Evolutionary conservation across 192 early-diverging fungal species (phyloP), one percentile per base, ranked within the genome.

Genomic region (Entomortierella beljakovae): DNA sequence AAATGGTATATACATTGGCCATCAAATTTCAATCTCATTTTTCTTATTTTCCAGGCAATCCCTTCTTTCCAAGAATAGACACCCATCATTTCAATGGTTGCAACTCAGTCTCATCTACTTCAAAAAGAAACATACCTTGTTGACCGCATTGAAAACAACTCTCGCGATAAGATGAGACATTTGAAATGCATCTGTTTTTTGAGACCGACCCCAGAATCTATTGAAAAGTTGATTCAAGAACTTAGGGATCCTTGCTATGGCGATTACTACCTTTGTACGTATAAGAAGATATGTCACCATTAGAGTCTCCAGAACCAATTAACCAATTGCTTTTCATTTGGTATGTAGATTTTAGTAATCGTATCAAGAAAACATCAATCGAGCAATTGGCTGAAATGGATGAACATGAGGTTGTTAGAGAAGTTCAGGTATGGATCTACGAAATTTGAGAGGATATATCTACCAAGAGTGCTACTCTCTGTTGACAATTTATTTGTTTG

Each of bases 351-450:
- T 98, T 99, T 79, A 92, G 91, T 81, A 98, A 99, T 81, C 91
- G 92, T n/a, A 64, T 99, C 37, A 91, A 92, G 59, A 98, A 98
- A 77, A 92, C 93, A 11, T 86, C 89, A 65, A 92, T 99, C 53
- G 97, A 98, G 80, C 86, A 91, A 35, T 82, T 99, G 50, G 98
- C 98, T 7, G 98, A 99, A 82, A 93, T 93, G 56, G 98, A 99
- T 80, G 94, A 95, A 75, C 91, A 92, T 67, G 96, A 98, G 82
- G 90, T 92, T 10, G 96, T 99, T 11, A 88, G 95, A 5, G 97
- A 99, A 81, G 88, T 99, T 11, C 97, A 98, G 83, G 91, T 91
- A 81, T n/a, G 28, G 37, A 23, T 13, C 32, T 11, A 15, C 55
- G n/a, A n/a, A n/a, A n/a, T n/a, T n/a, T n/a, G n/a, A n/a, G n/a